Conservation (phyloP, 306 rosid genomes). For the Vachellia collinsii region DNA sequence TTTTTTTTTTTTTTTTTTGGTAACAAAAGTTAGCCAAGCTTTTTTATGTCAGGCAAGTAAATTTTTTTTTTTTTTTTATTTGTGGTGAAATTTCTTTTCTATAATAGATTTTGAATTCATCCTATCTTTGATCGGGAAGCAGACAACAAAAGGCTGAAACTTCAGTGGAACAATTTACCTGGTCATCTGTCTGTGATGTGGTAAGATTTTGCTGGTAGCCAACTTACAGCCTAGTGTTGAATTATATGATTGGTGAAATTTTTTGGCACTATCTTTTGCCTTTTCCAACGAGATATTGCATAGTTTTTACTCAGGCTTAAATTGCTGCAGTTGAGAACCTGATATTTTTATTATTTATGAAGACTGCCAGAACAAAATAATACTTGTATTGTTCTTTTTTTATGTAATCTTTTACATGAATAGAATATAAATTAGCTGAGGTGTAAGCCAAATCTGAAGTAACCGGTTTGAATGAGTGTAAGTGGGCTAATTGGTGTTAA, state of each 20-base stretch:
- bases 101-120: conserved; percentile 66
- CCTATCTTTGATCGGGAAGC: conserved; percentile 63
- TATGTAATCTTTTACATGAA: too few relatives aligned
- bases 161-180: conserved; percentile 56
- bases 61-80: conserved; percentile 32
- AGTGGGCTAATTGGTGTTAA: background rate
- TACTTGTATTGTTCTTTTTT: too few relatives aligned
- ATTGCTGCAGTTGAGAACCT: background rate
- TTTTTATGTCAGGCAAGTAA: conserved; percentile 39
- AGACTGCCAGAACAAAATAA: too few relatives aligned
- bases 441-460: background rate
- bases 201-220: conserved; percentile 61
- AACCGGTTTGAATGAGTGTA: background rate
- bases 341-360: background rate
- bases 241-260: conserved; percentile 20
- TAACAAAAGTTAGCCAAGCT: conserved; percentile 35
- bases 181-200: conserved; percentile 44
- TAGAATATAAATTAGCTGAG: background rate
- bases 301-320: background rate
- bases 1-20: too few relatives aligned
- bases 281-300: conserved; percentile 3
- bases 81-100: conserved; percentile 55
- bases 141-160: conserved; percentile 62
- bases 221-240: conserved; percentile 36
- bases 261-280: conserved; percentile 29